phyloP scores from a whole-genome alignment of 2,329 filamentous ascomycete species.

The Macrophomina pseudophaseolina region DNA sequence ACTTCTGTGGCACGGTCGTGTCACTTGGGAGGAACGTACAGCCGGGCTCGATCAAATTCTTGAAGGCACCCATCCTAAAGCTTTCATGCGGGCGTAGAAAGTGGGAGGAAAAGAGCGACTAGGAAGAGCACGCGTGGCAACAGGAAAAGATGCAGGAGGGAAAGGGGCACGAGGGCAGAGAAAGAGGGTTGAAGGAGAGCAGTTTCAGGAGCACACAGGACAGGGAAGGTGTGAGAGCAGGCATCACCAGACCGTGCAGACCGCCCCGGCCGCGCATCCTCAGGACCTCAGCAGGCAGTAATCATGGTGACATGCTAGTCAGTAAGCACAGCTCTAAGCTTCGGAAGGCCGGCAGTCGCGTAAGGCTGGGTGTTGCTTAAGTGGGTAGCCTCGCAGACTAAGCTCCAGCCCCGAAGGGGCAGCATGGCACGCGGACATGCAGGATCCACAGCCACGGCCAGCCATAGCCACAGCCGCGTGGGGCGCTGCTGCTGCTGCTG shows the following conservation, averaged over 20 bases:
- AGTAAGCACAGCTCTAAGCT: background rate
- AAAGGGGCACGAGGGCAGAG: background rate
- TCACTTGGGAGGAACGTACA: conserved; percentile 10
- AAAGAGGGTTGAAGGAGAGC: background rate
- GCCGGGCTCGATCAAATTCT: conserved; percentile 26
- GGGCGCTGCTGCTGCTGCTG: background rate
- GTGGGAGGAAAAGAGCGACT: background rate
- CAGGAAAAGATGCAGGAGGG: background rate
- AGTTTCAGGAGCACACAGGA: background rate
- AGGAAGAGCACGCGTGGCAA: background rate
- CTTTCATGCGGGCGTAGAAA: background rate
- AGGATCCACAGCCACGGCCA: background rate
- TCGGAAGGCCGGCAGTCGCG: conserved; percentile 5
- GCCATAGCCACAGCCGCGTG: background rate
- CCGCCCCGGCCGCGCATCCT: background rate
- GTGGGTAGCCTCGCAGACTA: background rate
- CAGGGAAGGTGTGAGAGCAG: background rate
- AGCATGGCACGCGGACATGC: background rate
- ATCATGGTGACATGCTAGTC: background rate
- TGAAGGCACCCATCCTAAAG: conserved; percentile 19
- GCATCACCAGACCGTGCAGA: conserved; percentile 6
- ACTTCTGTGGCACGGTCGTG: background rate
- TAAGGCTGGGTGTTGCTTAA: conserved; percentile 11
- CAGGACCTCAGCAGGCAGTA: background rate
- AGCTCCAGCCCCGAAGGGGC: background rate